Base-by-base conservation (phyloP, 768 basidiomycete genomes). In the Nidula microcarpa region DNA sequence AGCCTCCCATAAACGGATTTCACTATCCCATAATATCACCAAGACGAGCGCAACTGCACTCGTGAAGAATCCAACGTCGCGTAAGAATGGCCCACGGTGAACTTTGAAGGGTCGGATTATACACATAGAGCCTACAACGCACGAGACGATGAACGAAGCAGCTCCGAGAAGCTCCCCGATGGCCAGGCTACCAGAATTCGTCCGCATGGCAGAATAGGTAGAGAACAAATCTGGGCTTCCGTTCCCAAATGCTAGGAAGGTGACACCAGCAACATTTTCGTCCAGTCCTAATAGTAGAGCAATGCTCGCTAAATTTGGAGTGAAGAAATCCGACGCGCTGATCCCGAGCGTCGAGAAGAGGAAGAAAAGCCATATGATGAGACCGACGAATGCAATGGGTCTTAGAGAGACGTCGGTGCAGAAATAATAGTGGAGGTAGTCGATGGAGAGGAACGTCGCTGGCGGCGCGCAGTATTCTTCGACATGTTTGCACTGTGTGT, bases 61-160 rank as follows among this genome's bases (percentile, higher is more conserved):
- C n/a, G 89, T 84, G 71, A 98, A 98, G 77, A 98, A 98, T 5
- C 91, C 87, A 33, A 96, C 90, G 67, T 99, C 97, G 37, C 97
- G 87, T 9, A 98, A 69, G 73, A 98, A 99, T 0, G 91, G 87
- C 14, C 76, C 73, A 0, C 76, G 83, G 34, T 87, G 75, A 32
- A 98, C 94, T 59, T 83, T 81, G 71, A 99, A 99, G 0, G 96
- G 95, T 53, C 89, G 90, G 69, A 98, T 94, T 68, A 98, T 86
- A 60, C 92, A 94, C 87, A 99, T 96, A n/a, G 90, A 88, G 6
- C 97, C 97, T 10, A 93, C 96, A 18, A 99, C 97, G 62, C 94
- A 93, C 2, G 93, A 93, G 17, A 92, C 86, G 68, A 99, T 95
- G 74, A 99, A 99, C 2, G 91, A 81, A 0, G 96, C 95, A 2